Conservation (phyloP, 768 basidiomycete species). For the Hericium rajendrae region DNA sequence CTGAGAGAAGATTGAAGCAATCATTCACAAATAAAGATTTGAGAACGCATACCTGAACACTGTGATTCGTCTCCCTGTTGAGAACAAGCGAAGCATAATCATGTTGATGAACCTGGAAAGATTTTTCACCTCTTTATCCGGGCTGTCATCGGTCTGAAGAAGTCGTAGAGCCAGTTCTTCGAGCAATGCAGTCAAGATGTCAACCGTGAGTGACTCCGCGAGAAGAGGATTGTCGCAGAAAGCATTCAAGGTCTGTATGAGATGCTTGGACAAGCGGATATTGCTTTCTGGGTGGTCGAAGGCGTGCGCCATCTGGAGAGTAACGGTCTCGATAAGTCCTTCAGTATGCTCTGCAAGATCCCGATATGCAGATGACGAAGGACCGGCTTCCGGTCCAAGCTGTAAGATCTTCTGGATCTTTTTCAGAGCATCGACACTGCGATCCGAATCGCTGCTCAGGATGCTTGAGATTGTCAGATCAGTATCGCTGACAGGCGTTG, state of each 20-base stretch:
- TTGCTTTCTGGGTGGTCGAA: slow-evolving; percentile 82
- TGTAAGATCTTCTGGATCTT: slow-evolving; percentile 82
- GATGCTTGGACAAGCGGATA: slow-evolving; percentile 91
- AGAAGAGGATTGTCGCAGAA: slow-evolving; percentile 88
- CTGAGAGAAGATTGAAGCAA: slow-evolving; percentile 25
- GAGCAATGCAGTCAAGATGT: slow-evolving; percentile 76
- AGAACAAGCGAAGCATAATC: slow-evolving; percentile 90
- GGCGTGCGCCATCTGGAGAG: slow-evolving; percentile 83
- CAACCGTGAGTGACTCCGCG: slow-evolving; percentile 79
- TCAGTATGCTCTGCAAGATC: slow-evolving; percentile 74
- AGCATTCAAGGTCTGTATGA: slow-evolving; percentile 91
- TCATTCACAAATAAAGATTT: not conserved
- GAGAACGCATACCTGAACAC: slow-evolving; percentile 66
- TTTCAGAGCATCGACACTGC: slow-evolving; percentile 91
- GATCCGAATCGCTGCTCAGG: slow-evolving; percentile 73
- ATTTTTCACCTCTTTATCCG: slow-evolving; percentile 80
- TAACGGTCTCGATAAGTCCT: slow-evolving; percentile 83
- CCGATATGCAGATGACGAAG: slow-evolving; percentile 58
- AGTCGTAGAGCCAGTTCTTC: slow-evolving; percentile 88
- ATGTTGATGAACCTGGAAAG: slow-evolving; percentile 96
- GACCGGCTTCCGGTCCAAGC: slow-evolving; percentile 63
- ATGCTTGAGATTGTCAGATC: slow-evolving; percentile 82
- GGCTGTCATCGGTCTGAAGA: slow-evolving; percentile 86
- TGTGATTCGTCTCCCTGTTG: slow-evolving; percentile 81
- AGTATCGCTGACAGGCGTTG: slow-evolving; percentile 44